Evolutionary conservation across 257 asterid species (phyloP), one percentile per base, ranked within the genome.

Genomic region (Plantago ovata): DNA sequence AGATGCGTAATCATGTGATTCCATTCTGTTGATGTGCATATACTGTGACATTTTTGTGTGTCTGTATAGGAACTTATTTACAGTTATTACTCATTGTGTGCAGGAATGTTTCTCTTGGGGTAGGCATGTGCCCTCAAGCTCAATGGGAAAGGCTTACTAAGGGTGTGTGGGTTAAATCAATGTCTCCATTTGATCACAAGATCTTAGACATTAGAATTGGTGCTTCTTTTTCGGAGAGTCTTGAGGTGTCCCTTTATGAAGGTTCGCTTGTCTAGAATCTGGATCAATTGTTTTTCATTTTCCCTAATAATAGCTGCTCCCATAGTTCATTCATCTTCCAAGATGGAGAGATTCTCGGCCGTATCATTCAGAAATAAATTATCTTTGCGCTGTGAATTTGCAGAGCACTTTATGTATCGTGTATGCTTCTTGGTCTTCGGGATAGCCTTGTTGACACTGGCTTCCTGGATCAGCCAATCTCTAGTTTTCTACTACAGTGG

Each of bases 171-270:
- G 66, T 78, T 56, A 69, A 74, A 69, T 66, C 95, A 10, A 80
- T 92, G 97, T 92, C 97, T 23, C 98, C 95, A 51, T 92, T 80
- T 75, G 98, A 80, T 73, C 72, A 81, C 79, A 88, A 66, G 79
- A 65, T 92, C 55, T 62, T 92, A 64, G 98, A 92, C 71, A 59
- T 92, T 59, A 78, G 95, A 69, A 66, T 79, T 66, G 67, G 53
- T 14, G 71, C 85, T 56, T 73, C 94, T 60, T 63, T 68, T 65
- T 69, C 79, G 38, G 81, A 74, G 50, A 75, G 72, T 61, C 73
- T 92, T 69, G 75, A 75, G 77, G 85, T 92, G 50, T 85, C 95
- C 44, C 78, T 88, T 52, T 76, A 76, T 64, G 98, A 88, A 84
- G 98, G 98, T 88, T 77, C 36, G 77, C 70, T n/a, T n/a, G n/a